Conservation (phyloP, 2,329 filamentous ascomycete genomes). For the Dothistroma septosporum region DNA sequence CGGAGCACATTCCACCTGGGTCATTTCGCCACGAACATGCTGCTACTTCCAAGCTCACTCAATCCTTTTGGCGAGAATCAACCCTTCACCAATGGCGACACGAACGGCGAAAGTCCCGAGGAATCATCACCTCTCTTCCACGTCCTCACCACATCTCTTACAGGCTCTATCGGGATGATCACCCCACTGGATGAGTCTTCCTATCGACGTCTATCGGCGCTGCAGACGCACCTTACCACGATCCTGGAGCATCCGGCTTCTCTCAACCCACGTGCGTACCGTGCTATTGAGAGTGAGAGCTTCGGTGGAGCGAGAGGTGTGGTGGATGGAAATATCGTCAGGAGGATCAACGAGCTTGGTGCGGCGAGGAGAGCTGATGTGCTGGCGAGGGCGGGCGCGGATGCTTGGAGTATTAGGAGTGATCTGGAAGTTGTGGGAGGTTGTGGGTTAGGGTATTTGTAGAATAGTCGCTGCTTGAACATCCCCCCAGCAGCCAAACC, state of each 20-base stretch:
- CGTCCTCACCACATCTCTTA: constrained; percentile 68
- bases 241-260: constrained; percentile 72
- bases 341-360: constrained; percentile 70
- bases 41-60: constrained; percentile 66
- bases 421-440: constrained; percentile 66
- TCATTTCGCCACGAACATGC: constrained; percentile 69
- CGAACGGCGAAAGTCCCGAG: constrained; percentile 26
- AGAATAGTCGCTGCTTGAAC: neutral
- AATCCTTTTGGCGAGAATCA: constrained; percentile 42
- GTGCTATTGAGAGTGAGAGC: constrained; percentile 48
- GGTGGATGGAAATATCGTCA: constrained; percentile 73
- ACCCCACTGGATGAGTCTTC: constrained; percentile 72
- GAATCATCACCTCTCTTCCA: constrained; percentile 38
- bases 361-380: constrained; percentile 69
- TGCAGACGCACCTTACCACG: constrained; percentile 74
- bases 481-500: neutral
- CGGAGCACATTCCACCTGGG: constrained; percentile 84
- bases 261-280: constrained; percentile 77
- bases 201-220: constrained; percentile 77
- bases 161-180: constrained; percentile 72
- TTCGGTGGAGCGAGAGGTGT: constrained; percentile 56
- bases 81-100: neutral
- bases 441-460: constrained; percentile 54
- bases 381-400: constrained; percentile 65
- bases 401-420: constrained; percentile 62